Base-by-base conservation (phyloP, 129 eudicot genomes). In the Flaveria brownii region DNA sequence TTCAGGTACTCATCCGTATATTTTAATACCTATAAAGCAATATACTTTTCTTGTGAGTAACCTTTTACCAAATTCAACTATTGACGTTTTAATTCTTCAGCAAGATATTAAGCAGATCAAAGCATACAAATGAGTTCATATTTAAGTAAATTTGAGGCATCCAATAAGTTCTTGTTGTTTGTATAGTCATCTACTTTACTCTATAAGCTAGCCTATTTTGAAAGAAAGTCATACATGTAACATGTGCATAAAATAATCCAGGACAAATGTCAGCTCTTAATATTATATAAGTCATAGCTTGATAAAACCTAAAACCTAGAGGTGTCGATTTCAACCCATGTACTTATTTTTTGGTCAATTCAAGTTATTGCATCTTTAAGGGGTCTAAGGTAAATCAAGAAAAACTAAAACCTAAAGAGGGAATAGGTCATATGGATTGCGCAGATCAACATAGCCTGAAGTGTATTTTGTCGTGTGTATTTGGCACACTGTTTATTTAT, bases 1-100 rank as follows among this genome's bases (percentile, higher is more conserved):
- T 91, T 81, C 98, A 94, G 97, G 98, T 94, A 84, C 25, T 56
- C 13, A 26, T 45, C 2, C 15, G 3, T 80, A 67, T 68, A 74
- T 80, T 6, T 22, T 20, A 72, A 54, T 70, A 23, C 56, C 57
- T 46, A 54, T 52, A 45, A 50, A 45, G 36, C 60, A 36, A 72
- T 20, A 28, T 9, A 18, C 18, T 55, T 55, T 62, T 46, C 56
- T 25, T 14, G 59, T 68, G 75, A 54, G 68, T 56, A 51, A 50
- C 45, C 54, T 17, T 45, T 69, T 49, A 16, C 68, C 55, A 77
- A 51, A 36, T 66, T 39, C 46, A 36, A 33, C 42, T 65, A 25
- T 33, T 20, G 54, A 33, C 49, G 17, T 14, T 16, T 9, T 33
- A 17, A 17, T 30, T 3, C 65, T 72, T 54, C 66, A 72, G 17